Base-by-base conservation (phyloP, 2,329 filamentous ascomycete species). In the Xylogone sp. region DNA sequence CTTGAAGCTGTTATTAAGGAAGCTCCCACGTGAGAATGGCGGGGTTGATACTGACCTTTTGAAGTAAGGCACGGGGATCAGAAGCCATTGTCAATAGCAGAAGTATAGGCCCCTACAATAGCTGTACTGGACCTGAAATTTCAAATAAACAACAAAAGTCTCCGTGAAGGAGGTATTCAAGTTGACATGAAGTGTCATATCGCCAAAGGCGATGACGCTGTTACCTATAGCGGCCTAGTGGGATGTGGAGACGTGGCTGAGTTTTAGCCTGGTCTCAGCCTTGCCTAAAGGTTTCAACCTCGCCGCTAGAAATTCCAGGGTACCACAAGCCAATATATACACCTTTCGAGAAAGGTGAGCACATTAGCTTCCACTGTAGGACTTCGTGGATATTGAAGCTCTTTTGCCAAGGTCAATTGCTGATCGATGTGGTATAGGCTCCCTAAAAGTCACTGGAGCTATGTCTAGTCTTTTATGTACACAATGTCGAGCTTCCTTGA, bases 11-110 rank as follows among this genome's bases (percentile, higher is more conserved):
- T 60, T 24, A 62, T 45, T 49, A 51, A 16, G n/a, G 34, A 39
- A 16, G n/a, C 59, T 53, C 45, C 24, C 43, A 54, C 39, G 42
- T 43, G 19, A 54, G 52, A 57, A 67, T 65, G 62, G 65, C 63
- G 59, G 61, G 62, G 55, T 60, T 59, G 44, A 29, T 55, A 55
- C 66, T 56, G 63, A 90, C 88, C 80, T 91, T 90, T 71, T 91
- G 87, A 45, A 93, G 77, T 52, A 94, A 76, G 58, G 83, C 86
- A 68, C 86, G 83, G 56, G 88, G 88, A 69, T 93, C 88, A 76
- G 87, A 83, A 56, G 86, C 77, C 86, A 91, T 91, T 55, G 50
- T 39, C 13, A 4, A 39, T 39, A 18, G 4, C n/a, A 24, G 7
- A 19, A 21, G 19, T 27, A 34, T 31, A 34, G n/a, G 34, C n/a